phyloP scores from a whole-genome alignment of 176 grass and related monocot genomes.

The Echinochloa phyllopogon region DNA sequence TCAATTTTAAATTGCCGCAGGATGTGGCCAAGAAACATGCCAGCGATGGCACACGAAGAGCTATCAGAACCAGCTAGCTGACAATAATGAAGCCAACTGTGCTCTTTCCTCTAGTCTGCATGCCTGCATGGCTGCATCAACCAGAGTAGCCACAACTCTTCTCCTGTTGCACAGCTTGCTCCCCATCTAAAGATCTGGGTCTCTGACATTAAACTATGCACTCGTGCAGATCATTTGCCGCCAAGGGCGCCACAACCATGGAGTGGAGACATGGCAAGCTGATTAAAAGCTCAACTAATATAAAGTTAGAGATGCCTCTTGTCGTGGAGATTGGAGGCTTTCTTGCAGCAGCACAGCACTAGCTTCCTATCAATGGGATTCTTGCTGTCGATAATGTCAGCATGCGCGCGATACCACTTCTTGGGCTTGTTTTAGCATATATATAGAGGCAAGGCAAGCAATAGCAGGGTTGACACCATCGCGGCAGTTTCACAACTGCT shows the following conservation, averaged over 20 bases:
- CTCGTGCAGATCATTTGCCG: neutral
- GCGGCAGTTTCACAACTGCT: too few relatives aligned
- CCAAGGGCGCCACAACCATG: neutral
- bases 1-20: neutral
- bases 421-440: too few relatives aligned
- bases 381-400: too few relatives aligned
- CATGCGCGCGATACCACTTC: too few relatives aligned
- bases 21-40: neutral
- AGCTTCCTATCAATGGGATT: too few relatives aligned
- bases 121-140: neutral
- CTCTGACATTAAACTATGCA: conserved; percentile 2
- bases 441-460: too few relatives aligned
- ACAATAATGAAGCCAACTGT: neutral
- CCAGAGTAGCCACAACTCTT: neutral
- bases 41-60: neutral
- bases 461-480: too few relatives aligned
- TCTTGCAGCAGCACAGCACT: neutral
- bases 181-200: neutral
- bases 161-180: neutral
- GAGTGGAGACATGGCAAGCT: neutral
- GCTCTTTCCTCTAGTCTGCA: neutral
- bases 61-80: neutral
- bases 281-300: too few relatives aligned
- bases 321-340: neutral
- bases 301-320: too few relatives aligned